A percentile compares a stretch with the other conserved stretches of the same genome.
phyloP scores from a whole-genome alignment of 1,139 yeast genomes.

The Saccharomyces pastorianus region DNA sequence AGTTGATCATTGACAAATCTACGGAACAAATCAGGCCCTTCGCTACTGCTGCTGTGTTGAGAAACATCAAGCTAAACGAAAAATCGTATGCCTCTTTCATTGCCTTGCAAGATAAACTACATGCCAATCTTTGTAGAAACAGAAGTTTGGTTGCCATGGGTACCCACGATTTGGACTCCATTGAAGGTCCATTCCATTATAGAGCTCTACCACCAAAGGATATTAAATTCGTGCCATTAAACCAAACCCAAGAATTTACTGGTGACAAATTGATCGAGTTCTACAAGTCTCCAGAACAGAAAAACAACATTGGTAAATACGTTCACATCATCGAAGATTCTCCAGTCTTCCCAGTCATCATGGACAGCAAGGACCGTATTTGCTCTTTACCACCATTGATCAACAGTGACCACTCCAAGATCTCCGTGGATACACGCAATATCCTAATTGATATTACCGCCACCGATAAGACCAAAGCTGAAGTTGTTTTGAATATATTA shows the following conservation, averaged over 20 bases:
- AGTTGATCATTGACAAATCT: conserved; percentile 67
- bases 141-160: conserved; percentile 97
- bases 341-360: conserved; percentile 85
- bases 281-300: conserved; percentile 58
- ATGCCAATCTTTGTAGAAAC: conserved; percentile 90
- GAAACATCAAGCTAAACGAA: conserved; percentile 72
- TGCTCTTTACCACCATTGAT: conserved; percentile 96
- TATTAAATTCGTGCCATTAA: conserved; percentile 73
- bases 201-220: conserved; percentile 77
- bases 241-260: conserved; percentile 67
- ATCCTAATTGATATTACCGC: conserved; percentile 93
- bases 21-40: conserved; percentile 75
- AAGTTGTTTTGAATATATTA: conserved; percentile 80
- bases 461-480: conserved; percentile 88
- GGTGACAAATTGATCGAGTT: conserved; percentile 81
- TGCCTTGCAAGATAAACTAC: conserved; percentile 91
- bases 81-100: conserved; percentile 90
- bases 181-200: conserved; percentile 80
- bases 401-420: conserved; percentile 86
- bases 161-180: conserved; percentile 85
- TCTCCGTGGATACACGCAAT: conserved; percentile 73
- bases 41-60: conserved; percentile 88
- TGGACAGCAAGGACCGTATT: conserved; percentile 69
- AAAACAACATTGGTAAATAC: conserved; percentile 81
- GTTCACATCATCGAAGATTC: conserved; percentile 82